Evolutionary conservation across 495 filamentous ascomycete genomes (phyloP), one percentile per base, ranked within the genome.

Genomic region (Penicillium crystallinum): DNA sequence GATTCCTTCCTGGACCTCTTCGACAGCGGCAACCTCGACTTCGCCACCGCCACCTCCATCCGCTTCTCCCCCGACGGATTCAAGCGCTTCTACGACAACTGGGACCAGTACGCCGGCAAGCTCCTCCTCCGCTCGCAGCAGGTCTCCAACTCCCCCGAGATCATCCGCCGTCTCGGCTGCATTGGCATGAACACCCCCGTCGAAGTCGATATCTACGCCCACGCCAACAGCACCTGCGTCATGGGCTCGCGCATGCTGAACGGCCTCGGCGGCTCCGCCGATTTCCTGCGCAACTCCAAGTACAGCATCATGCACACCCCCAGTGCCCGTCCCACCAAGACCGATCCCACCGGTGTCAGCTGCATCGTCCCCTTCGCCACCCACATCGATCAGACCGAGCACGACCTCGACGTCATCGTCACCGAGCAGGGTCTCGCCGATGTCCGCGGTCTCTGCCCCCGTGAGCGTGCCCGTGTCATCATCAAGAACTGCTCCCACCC

Each of bases 161-260:
- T 96, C 77, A 95, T 96, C 75, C 82, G 88, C 15, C 80, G 90
- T 3, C 77, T 95, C 1, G 90, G 90, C 50, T 84, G 89, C 57
- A 95, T 96, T 65, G 90, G 89, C 66, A 95, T 95, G 90, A 96
- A 96, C 78, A 96, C 90, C 2, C 90, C 90, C 22, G 88, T 95
- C 55, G 90, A 95, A 71, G 89, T 95, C 17, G 90, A 95, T 68
- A 93, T 95, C 68, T 96, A 95, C 73, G 90, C 90, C 12, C 90
- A 96, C 70, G 90, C 90, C 49, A 96, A 95, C 84, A 84, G 79
- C 60, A 95, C 90, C 41, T 90, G 87, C 69, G 89, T 95, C 23
- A 91, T 93, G 84, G 90, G 90, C 58, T 85, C 80, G 57, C 84
- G 90, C 47, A 96, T 95, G 90, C 78, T 95, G 39, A 95, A 95